Base-by-base conservation (phyloP, 306 rosid genomes). In the Mimosa bimucronata region DNA sequence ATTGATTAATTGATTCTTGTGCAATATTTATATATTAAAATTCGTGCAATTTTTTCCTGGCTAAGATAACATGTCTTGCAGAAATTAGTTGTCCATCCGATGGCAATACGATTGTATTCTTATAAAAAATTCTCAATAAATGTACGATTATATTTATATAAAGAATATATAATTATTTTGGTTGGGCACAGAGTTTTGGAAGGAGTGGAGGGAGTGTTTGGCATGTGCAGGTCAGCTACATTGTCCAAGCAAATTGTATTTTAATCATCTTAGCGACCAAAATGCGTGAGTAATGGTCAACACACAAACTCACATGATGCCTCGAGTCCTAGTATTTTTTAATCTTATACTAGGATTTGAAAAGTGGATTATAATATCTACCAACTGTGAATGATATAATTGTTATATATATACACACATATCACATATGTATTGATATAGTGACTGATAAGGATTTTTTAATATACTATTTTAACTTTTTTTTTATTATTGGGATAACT, bases 191-290 rank as follows among this genome's bases (percentile, higher is more conserved):
- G 3, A 48, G 31, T 44, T 70, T 26, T 42, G 38, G 48, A 70
- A 44, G 38, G 21, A 42, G 74, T 23, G 52, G 73, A 55, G 71
- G 78, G 42, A 38, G 65, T 60, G 53, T 40, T 77, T 79, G 50
- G 60, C 90, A 87, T 83, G 90, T 89, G 89, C 80, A 29, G 60
- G 83, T 58, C 64, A 83, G 84, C 82, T 81, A 83, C 88, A 75
- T 26, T 85, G 83, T 85, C 69, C 83, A 5, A 86, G 66, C 42
- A 67, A 37, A 42, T 71, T 64, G 58, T 53, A 11, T 40, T 26
- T 48, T 72, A 50, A 40, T 68, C 14, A 67, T 58, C 65, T n/a
- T 41, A 80, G 28, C 2, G 84, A 83, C 88, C 79, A 72, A 84
- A 74, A 68, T 78, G 88, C 85, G 86, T 70, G 78, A 78, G 71